Evolutionary conservation across 106 monocot species (phyloP).

Genomic region (Phalaenopsis equestris): DNA sequence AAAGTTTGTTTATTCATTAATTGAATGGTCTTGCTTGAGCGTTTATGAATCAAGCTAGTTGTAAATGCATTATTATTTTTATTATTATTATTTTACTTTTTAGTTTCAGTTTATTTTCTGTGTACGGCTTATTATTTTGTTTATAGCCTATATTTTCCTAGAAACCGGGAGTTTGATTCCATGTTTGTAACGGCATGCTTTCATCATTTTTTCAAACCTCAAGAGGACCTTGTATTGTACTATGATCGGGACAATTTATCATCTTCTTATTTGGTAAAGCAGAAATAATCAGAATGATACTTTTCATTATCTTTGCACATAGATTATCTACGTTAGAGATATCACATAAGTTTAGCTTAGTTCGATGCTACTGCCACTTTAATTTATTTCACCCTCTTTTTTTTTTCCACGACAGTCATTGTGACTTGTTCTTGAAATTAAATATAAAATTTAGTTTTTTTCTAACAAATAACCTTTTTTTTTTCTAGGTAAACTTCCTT

Average conservation of each 20-base stretch:
- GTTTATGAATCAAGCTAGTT: too few species aligned
- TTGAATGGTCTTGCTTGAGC: not conserved
- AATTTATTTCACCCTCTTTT: not conserved
- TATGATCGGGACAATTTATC: not conserved
- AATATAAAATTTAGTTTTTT: not conserved
- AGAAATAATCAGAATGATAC: not conserved
- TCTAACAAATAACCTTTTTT: not conserved
- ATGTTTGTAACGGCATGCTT: too few species aligned
- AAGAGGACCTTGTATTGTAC: not conserved
- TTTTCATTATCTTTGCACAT: not conserved
- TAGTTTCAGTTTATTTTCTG: too few species aligned
- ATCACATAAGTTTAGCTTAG: not conserved
- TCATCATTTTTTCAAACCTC: too few species aligned
- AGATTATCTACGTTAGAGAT: not conserved
- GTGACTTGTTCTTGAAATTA: not conserved
- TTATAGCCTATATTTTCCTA: too few species aligned
- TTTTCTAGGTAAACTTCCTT: conserved; percentile 41
- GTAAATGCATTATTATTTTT: too few species aligned
- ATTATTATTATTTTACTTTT: too few species aligned
- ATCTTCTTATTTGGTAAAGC: not conserved
- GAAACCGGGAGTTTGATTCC: too few species aligned
- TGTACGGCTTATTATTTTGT: too few species aligned
- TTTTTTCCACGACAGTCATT: not conserved
- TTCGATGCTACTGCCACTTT: not conserved
- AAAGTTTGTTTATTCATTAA: not conserved